A percentile compares a stretch with the other conserved stretches of the same genome.
Evolutionary conservation across 2,329 filamentous ascomycete genomes (phyloP).

Genomic region (Tolypocladium sp.): DNA sequence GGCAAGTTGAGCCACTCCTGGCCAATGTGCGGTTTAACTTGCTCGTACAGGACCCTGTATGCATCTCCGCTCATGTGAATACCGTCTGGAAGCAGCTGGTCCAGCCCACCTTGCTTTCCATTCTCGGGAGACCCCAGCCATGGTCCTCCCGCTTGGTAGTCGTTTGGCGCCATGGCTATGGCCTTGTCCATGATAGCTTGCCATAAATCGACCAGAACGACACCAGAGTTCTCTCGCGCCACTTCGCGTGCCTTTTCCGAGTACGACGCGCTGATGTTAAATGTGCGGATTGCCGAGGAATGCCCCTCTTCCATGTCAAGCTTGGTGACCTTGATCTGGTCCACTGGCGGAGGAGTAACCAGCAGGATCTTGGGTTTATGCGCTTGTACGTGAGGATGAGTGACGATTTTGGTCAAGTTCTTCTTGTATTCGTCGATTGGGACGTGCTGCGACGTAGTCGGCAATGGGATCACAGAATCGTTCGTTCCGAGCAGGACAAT

Average conservation of each 20-base stretch:
- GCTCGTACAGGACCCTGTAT: constrained; percentile 43
- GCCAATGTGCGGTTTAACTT: constrained; percentile 38
- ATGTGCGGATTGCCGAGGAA: constrained; percentile 30
- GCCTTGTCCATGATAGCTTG: constrained; percentile 65
- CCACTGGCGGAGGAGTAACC: constrained; percentile 73
- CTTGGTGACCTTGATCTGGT: constrained; percentile 57
- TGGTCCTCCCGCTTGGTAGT: constrained; percentile 40
- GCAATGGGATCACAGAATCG: constrained; percentile 63
- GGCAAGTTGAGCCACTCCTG: constrained; percentile 28
- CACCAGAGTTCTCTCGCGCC: constrained; percentile 57
- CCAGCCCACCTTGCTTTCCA: constrained; percentile 40
- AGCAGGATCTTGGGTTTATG: constrained; percentile 69
- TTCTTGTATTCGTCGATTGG: constrained; percentile 64
- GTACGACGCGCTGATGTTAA: constrained; percentile 44
- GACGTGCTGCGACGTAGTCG: constrained; percentile 63
- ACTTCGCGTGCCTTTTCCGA: constrained; percentile 53
- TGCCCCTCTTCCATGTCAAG: constrained; percentile 39
- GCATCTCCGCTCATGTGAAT: constrained; percentile 46
- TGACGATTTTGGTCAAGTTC: constrained; percentile 65
- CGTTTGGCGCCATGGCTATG: constrained; percentile 46
- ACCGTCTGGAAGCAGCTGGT: constrained; percentile 45
- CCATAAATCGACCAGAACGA: constrained; percentile 73
- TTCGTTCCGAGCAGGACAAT: constrained; percentile 83
- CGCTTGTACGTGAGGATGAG: constrained; percentile 57
- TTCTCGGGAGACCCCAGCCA: constrained; percentile 40